A percentile compares a stretch with the other conserved stretches of the same genome.
Conservation (phyloP, 148 eudicot species). For the Chenopodium suecicum region DNA sequence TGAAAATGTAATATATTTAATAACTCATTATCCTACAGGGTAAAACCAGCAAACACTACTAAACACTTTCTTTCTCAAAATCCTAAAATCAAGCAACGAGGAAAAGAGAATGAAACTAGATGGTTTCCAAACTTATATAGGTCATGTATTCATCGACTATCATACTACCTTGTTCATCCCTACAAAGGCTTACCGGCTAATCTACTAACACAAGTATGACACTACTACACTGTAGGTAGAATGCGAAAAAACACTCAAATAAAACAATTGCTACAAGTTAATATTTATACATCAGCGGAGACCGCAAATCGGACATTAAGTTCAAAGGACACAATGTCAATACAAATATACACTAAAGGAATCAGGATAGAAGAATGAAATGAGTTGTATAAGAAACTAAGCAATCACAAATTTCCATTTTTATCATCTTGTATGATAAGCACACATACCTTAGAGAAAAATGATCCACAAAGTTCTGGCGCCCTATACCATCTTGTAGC, state of each 20-base stretch:
- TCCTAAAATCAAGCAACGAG: no score
- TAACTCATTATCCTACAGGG: no score
- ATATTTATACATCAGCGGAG: not conserved
- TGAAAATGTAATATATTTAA: no score
- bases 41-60: no score
- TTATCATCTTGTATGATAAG: not conserved
- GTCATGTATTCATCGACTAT: not conserved
- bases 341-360: no score
- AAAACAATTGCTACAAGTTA: not conserved
- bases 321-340: not conserved
- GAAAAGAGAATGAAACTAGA: no score
- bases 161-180: not conserved
- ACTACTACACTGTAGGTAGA: not conserved
- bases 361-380: not conserved
- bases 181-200: not conserved
- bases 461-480: slow-evolving; percentile 95
- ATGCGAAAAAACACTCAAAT: not conserved
- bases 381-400: not conserved
- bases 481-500: slow-evolving; percentile 98
- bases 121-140: not conserved
- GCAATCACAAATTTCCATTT: not conserved
- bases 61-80: no score
- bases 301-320: not conserved
- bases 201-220: not conserved
- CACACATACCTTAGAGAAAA: slow-evolving; percentile 52